Base-by-base conservation (phyloP, 257 asterid genomes). In the Fraxinus americana region DNA sequence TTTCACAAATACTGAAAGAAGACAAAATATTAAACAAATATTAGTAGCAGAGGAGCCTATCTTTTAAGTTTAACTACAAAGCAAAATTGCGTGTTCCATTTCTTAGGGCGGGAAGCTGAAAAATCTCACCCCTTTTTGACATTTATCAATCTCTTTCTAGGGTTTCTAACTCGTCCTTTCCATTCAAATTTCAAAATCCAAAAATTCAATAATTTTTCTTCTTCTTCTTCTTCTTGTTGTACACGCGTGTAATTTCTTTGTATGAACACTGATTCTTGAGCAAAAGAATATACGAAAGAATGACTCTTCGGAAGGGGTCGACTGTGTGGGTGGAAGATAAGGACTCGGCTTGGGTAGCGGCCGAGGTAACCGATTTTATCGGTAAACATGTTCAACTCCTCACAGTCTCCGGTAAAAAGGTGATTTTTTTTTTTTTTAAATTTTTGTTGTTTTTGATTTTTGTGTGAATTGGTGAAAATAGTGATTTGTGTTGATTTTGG, bases 251-350 rank as follows among this genome's bases (percentile, higher is more conserved):
- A 41, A 5, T 59, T 59, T 59, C 67, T 63, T 11, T 54, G 21
- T 11, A 70, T 57, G 57, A 39, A 19, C 11, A 13, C 45, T 43
- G 43, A 29, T 63, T 27, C 67, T 36, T 71, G 85, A 17, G 9
- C 35, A 69, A 66, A 36, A 38, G 74, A 69, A 41, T 63, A 41
- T 57, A 14, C 59, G 82, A 63, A 9, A 85, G 77, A 59, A 96
- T 96, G 99, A 41, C 88, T 67, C 90, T 93, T 34, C 89, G 96
- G 61, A 96, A 87, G 82, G 97, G 95, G 67, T 85, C 96, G 34
- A 90, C 85, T 63, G 97, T 93, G 39, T 96, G 99, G 99, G 89
- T 92, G 72, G 95, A 93, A 83, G 99, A 96, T 71, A 92, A 79
- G 39, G 89, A 82, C 43, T 84, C 84, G 77, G 97, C 92, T 23